Base-by-base conservation (phyloP, 768 basidiomycete genomes). In the Lactifluus pinguis region DNA sequence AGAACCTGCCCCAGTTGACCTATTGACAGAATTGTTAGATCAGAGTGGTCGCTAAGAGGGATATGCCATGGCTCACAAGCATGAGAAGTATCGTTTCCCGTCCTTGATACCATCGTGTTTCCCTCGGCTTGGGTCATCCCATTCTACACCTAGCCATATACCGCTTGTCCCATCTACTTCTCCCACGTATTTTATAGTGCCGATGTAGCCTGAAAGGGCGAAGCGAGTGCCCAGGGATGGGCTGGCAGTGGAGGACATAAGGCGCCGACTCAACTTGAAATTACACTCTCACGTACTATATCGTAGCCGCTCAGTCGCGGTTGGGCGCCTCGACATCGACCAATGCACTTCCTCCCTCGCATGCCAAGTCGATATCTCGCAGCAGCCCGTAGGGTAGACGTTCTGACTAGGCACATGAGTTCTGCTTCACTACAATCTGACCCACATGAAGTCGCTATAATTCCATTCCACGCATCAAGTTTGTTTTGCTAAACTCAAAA, bases 91-190 rank as follows among this genome's bases (percentile, higher is more conserved):
- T 44, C 77, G 79, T 63, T 77, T 80, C 50, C 84, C 87, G 65
- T 91, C 84, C 69, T 92, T 89, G 65, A 77, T 70, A 6, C 95
- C 95, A 66, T 88, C 83, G 70, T 98, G 94, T 71, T 89, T 95
- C 30, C 95, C 95, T 59, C 93, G 82, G 8, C 71, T 61, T 19
- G 85, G 80, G 68, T 92, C 86, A 69, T 98, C 95, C 91, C 95
- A 98, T 74, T 98, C 95, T 50, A 98, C 81, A n/a, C 95, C 95
- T n/a, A 94, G 78, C 95, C 95, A 98, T 13, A 72, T 66, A 4
- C 89, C 90, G 3, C 73, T 68, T 0, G 89, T 83, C 14, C 79
- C 79, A 17, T 81, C 74, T 19, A 95, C 83, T 1, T 71, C 64
- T 2, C 92, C 92, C 14, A 80, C 72, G 68, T 80, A 94, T 72